These are phyloP conservation scores for Camellia sinensis DNA, from an alignment of 148 eudicot genomes.

Conservation along the genomic window DNA sequence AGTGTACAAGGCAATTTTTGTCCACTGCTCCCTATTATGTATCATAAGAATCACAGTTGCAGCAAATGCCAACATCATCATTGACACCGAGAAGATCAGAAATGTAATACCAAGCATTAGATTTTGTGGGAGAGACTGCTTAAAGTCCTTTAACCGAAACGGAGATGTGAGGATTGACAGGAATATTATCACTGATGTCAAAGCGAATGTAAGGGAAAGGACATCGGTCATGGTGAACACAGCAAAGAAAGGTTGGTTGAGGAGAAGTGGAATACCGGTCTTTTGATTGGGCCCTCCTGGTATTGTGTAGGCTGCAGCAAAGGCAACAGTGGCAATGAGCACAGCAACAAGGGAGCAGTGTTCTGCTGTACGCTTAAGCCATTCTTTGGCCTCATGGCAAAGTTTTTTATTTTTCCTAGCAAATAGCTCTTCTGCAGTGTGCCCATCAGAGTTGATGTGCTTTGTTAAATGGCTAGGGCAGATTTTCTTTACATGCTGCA, in stretches of 20 bases:
- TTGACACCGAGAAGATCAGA: slow-evolving; percentile 3
- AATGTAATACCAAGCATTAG: slow-evolving; percentile 8
- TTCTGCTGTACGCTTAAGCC: slow-evolving; percentile 10
- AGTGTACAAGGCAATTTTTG: slow-evolving; percentile 5
- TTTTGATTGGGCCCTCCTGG: slow-evolving; percentile 11
- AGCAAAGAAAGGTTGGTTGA: slow-evolving; percentile 9
- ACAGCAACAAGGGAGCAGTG: slow-evolving; percentile 10
- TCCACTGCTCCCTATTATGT: not conserved
- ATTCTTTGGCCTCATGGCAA: not conserved
- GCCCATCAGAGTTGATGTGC: not conserved
- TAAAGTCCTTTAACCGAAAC: not conserved
- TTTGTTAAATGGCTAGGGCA: not conserved
- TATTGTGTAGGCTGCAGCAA: slow-evolving; percentile 15
- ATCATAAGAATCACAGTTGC: slow-evolving; percentile 10
- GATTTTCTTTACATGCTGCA: slow-evolving; percentile 2
- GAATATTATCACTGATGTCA: not conserved
- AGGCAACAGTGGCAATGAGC: slow-evolving; percentile 18
- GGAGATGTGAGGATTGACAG: slow-evolving; percentile 10
- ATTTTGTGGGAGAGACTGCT: not conserved
- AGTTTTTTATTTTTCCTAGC: not conserved
- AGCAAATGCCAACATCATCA: slow-evolving; percentile 17
- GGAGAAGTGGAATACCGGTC: slow-evolving; percentile 13
- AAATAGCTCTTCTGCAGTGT: slow-evolving; percentile 10
- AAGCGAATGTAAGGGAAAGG: slow-evolving; percentile 9
- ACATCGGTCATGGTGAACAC: slow-evolving; percentile 16